Conservation (phyloP, 768 basidiomycete genomes). For the Termitomyces titanicus region DNA sequence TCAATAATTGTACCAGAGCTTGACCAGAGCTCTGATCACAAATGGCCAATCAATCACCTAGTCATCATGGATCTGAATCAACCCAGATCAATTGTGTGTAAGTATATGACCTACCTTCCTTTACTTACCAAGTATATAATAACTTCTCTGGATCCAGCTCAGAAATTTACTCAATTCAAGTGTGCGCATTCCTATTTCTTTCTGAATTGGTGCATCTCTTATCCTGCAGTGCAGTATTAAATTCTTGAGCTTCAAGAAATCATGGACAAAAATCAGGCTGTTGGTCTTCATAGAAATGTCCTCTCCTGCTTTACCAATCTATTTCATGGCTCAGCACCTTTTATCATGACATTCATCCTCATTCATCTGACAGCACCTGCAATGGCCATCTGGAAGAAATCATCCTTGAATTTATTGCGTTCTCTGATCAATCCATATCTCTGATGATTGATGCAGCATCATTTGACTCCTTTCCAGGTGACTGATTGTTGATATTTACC, state of each 20-base stretch:
- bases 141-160: background rate
- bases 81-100: no score
- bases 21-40: no score
- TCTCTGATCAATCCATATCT: background rate
- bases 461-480: constrained; percentile 2
- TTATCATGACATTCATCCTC: constrained; percentile 71
- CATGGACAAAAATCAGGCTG: background rate
- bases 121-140: no score
- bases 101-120: no score
- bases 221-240: background rate
- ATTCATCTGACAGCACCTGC: constrained; percentile 77
- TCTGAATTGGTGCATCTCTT: background rate
- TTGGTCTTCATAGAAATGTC: constrained; percentile 11
- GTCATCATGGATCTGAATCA: no score
- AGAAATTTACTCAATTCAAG: background rate
- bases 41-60: no score
- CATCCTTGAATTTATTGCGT: background rate
- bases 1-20: no score
- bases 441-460: background rate
- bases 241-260: no score
- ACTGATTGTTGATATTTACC: constrained; percentile 4
- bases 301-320: constrained; percentile 43
- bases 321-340: constrained; percentile 69
- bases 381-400: constrained; percentile 36
- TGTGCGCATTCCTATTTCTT: background rate